Percentiles rank a stretch among this genome's conserved stretches.
Evolutionary conservation across 2,329 filamentous ascomycete genomes (phyloP).

Genomic region (Epichloe festucae): DNA sequence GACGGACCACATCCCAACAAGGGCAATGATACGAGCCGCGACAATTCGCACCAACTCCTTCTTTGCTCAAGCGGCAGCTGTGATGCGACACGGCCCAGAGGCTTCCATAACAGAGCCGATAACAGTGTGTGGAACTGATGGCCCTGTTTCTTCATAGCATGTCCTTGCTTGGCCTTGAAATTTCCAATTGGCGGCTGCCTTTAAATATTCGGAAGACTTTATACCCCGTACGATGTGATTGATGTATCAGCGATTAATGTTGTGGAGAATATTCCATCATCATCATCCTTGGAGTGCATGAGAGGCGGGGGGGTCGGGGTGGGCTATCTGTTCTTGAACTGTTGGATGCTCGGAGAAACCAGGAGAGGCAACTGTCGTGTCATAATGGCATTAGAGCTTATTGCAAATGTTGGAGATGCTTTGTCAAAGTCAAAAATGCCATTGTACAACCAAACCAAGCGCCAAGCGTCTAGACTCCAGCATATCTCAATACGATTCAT

Average conservation of each 20-base stretch:
- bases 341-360: too few species aligned
- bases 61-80: constrained; percentile 23
- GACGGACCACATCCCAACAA: constrained; percentile 18
- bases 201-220: background rate
- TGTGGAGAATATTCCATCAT: background rate
- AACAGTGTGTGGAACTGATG: constrained; percentile 5
- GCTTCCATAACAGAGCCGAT: constrained; percentile 7
- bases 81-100: constrained; percentile 12
- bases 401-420: too few species aligned
- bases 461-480: background rate
- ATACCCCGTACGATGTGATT: background rate
- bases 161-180: background rate
- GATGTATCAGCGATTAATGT: background rate
- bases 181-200: background rate
- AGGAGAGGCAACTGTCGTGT: background rate
- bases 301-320: too few species aligned
- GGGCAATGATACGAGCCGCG: constrained; percentile 22
- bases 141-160: background rate
- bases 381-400: background rate
- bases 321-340: too few species aligned
- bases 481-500: background rate
- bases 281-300: too few species aligned
- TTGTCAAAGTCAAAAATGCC: too few species aligned
- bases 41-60: constrained; percentile 27
- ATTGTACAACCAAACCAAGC: background rate